Percentiles rank a stretch among this genome's conserved stretches.
Conservation (phyloP, 257 asterid species). For the Solanum sparsipilum region DNA sequence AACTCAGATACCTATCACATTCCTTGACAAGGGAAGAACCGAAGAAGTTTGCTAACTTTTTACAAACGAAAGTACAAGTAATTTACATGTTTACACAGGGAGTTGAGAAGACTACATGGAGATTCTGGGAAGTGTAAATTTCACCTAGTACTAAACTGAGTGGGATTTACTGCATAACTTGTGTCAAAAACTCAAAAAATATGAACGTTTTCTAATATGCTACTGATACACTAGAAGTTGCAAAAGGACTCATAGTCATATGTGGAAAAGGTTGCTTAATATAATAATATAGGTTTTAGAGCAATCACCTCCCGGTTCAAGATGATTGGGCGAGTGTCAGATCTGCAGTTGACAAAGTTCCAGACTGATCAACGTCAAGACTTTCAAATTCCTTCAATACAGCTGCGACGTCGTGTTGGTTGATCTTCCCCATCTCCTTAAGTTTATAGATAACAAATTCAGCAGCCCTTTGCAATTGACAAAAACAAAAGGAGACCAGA, state of each 20-base stretch:
- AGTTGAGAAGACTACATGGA: not conserved
- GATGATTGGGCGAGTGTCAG: slow-evolving; percentile 49
- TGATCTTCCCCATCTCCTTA: slow-evolving; percentile 94
- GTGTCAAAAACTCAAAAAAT: not conserved
- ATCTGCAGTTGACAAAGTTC: slow-evolving; percentile 61
- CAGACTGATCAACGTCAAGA: slow-evolving; percentile 90
- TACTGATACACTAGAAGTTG: not conserved
- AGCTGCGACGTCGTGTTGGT: slow-evolving; percentile 48
- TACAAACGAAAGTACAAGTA: not conserved
- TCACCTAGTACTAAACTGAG: not conserved
- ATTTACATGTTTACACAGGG: not conserved
- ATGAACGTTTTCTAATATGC: not conserved
- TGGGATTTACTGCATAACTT: not conserved
- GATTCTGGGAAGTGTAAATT: not conserved
- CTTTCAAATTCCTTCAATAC: slow-evolving; percentile 56
- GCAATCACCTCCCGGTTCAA: slow-evolving; percentile 10
- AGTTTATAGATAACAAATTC: slow-evolving; percentile 68
- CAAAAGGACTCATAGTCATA: not conserved
- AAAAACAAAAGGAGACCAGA: not conserved
- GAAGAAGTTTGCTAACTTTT: not conserved
- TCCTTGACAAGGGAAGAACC: not conserved
- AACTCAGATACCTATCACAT: not conserved
- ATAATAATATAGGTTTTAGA: not conserved
- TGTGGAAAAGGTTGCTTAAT: not conserved
- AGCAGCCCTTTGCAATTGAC: slow-evolving; percentile 42